Evolutionary conservation across 345 rosid species (phyloP).

Genomic region (Hypericum perforatum): DNA sequence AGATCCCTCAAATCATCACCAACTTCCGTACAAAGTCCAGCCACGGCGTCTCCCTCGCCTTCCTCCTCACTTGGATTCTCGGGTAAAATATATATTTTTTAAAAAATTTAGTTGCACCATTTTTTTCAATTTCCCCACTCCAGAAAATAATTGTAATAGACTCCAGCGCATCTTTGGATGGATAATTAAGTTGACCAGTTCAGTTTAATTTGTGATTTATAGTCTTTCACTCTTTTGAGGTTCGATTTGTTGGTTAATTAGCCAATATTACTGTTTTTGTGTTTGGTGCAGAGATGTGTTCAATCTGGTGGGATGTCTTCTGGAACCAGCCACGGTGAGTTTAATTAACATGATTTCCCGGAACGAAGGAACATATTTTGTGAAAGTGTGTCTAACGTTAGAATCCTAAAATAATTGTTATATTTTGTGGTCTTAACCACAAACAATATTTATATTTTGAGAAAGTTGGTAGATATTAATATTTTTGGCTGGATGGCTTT

Average conservation of each 20-base stretch:
- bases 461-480: too few species aligned
- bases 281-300: conserved; percentile 52
- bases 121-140: not conserved
- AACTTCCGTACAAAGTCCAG: conserved; percentile 58
- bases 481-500: too few species aligned
- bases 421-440: too few species aligned
- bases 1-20: conserved; percentile 72
- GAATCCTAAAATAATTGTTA: too few species aligned
- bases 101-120: too few species aligned
- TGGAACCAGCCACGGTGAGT: conserved; percentile 85
- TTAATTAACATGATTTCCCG: too few species aligned
- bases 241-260: not conserved
- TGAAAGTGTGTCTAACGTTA: too few species aligned
- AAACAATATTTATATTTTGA: too few species aligned
- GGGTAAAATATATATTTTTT: conserved; percentile 38
- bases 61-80: conserved; percentile 66
- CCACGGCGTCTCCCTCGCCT: conserved; percentile 70
- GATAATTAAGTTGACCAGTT: too few species aligned
- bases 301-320: conserved; percentile 63
- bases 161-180: not conserved
- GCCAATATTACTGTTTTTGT: too few species aligned
- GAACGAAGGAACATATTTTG: too few species aligned
- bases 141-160: not conserved
- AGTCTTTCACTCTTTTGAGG: not conserved
- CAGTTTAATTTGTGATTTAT: not conserved